Conservation (phyloP, 2,329 filamentous ascomycete species). For the Alternaria triticina region DNA sequence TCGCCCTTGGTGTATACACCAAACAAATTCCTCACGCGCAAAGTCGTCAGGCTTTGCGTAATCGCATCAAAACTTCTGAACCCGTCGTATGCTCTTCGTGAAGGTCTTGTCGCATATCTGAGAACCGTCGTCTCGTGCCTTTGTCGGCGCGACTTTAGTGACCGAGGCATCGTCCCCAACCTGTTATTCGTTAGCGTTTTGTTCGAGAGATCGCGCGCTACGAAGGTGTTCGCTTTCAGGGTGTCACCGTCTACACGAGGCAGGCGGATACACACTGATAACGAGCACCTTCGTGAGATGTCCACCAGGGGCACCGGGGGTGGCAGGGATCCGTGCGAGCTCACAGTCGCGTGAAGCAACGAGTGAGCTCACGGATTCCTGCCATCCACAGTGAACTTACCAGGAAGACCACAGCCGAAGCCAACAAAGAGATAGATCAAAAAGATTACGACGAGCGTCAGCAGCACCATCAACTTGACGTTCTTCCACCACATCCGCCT, state of each 20-base stretch:
- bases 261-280: background rate
- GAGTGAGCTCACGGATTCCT: background rate
- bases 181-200: conserved; percentile 31
- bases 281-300: background rate
- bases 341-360: background rate
- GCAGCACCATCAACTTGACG: conserved; percentile 86
- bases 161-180: conserved; percentile 47
- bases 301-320: background rate
- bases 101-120: background rate
- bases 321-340: background rate
- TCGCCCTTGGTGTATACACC: conserved; percentile 11
- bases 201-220: background rate
- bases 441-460: conserved; percentile 74
- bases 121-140: background rate
- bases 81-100: background rate
- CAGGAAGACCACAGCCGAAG: conserved; percentile 74
- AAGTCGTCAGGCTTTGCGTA: background rate
- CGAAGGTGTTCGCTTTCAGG: background rate
- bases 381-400: conserved; percentile 21
- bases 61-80: background rate
- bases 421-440: conserved; percentile 74
- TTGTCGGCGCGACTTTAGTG: conserved; percentile 18
- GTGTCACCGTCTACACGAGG: background rate
- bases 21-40: background rate
- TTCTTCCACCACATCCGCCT: conserved; percentile 99